phyloP scores from a whole-genome alignment of 2,329 filamentous ascomycete species.

The Dichotomopilus funicola region DNA sequence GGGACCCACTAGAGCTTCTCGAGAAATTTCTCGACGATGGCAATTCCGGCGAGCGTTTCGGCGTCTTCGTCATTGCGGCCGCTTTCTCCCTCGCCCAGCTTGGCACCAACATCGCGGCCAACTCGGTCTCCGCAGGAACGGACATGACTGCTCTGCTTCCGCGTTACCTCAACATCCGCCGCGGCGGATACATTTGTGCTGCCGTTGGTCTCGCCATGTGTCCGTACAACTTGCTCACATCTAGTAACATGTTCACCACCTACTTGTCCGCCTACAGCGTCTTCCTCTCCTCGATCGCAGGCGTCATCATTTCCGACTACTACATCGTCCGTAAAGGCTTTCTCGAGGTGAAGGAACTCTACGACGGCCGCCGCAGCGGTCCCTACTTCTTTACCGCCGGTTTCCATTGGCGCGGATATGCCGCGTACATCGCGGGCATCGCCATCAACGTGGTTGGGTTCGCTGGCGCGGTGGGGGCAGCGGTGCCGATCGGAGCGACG shows the following conservation, averaged over 20 bases:
- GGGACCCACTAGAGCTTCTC: conserved; percentile 66
- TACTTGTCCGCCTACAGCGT: conserved; percentile 90
- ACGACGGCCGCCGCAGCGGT: conserved; percentile 58
- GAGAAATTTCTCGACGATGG: conserved; percentile 63
- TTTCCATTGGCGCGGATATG: conserved; percentile 77
- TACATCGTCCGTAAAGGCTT: conserved; percentile 80
- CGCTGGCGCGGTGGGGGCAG: conserved; percentile 65
- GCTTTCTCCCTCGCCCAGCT: conserved; percentile 75
- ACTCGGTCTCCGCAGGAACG: conserved; percentile 75
- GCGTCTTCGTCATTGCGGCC: conserved; percentile 65
- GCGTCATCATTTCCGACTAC: conserved; percentile 86
- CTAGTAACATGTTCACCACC: conserved; percentile 78
- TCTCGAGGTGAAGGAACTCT: conserved; percentile 70
- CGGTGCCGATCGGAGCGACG: conserved; percentile 69
- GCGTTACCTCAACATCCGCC: conserved; percentile 75
- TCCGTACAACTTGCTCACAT: conserved; percentile 71
- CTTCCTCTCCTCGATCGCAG: conserved; percentile 87
- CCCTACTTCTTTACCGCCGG: conserved; percentile 72
- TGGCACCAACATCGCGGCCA: conserved; percentile 82
- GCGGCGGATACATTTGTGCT: conserved; percentile 82
- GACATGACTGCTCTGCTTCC: conserved; percentile 77
- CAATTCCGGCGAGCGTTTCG: conserved; percentile 61
- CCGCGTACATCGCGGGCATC: conserved; percentile 75
- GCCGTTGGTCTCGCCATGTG: conserved; percentile 76
- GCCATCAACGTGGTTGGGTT: conserved; percentile 90